Percentiles rank a stretch among this genome's conserved stretches.
phyloP scores from a whole-genome alignment of 2,329 filamentous ascomycete species.

The Rhytidhysteron rufulum region DNA sequence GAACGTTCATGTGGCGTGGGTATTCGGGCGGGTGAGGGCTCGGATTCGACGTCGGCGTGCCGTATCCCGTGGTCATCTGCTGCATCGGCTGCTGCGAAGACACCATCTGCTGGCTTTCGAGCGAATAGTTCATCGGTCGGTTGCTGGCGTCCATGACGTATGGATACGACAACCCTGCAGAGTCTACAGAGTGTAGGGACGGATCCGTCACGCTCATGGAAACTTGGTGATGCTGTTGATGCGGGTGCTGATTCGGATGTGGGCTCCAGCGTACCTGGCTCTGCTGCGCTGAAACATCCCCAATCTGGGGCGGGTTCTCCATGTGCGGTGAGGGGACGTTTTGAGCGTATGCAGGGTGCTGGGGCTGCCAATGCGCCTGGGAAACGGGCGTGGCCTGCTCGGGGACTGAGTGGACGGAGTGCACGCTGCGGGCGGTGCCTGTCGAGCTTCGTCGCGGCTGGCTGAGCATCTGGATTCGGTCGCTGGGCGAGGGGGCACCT shows the following conservation, averaged over 20 bases:
- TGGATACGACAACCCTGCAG: constrained; percentile 26
- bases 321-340: constrained; percentile 34
- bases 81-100: constrained; percentile 34
- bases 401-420: constrained; percentile 33
- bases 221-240: constrained; percentile 27
- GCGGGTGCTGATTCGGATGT: constrained; percentile 25
- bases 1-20: constrained; percentile 34
- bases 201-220: constrained; percentile 31
- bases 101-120: constrained; percentile 34
- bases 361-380: constrained; percentile 34
- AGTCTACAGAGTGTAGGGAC: constrained; percentile 27
- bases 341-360: constrained; percentile 27
- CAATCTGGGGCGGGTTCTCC: constrained; percentile 24
- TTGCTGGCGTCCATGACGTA: constrained; percentile 36
- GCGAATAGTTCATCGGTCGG: constrained; percentile 36
- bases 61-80: constrained; percentile 28
- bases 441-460: constrained; percentile 35
- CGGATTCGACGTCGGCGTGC: constrained; percentile 33
- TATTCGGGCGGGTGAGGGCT: constrained; percentile 34
- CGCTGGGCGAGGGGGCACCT: constrained; percentile 36
- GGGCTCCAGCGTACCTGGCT: constrained; percentile 31
- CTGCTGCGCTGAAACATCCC: constrained; percentile 25
- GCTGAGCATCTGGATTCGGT: constrained; percentile 37
- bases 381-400: constrained; percentile 34
- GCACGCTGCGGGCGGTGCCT: constrained; percentile 33